These are phyloP conservation scores for Triglochin maritima DNA, from an alignment of 106 monocot genomes.

Conservation along the genomic window DNA sequence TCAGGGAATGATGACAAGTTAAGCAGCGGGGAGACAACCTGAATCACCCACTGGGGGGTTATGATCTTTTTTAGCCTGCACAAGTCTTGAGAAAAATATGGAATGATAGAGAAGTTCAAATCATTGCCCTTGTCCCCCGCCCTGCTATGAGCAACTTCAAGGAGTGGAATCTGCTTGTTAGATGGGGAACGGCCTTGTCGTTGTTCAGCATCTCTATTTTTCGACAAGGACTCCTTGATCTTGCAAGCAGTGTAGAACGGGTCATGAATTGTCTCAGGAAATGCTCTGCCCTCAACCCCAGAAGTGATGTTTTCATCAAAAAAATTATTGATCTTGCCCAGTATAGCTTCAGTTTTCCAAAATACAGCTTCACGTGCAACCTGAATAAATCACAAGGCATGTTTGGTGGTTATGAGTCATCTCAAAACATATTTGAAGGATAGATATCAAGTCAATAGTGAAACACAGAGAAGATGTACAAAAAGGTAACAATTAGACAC, in stretches of 20 bases:
- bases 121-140: conserved; percentile 97
- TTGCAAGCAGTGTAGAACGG: background rate
- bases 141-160: conserved; percentile 79
- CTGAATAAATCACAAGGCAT: conserved; percentile 14
- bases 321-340: background rate
- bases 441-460: no score
- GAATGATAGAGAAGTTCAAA: conserved; percentile 85
- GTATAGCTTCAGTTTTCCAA: conserved; percentile 42
- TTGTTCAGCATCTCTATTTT: background rate
- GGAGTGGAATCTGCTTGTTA: conserved; percentile 47
- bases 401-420: background rate
- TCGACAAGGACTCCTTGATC: background rate
- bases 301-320: background rate
- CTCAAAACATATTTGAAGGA: no score
- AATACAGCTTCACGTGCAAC: conserved; percentile 54
- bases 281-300: background rate
- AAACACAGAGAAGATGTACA: no score
- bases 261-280: background rate
- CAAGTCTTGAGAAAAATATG: conserved; percentile 61
- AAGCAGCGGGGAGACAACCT: conserved; percentile 43
- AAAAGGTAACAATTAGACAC: no score
- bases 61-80: conserved; percentile 51
- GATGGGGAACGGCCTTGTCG: conserved; percentile 27
- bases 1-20: conserved; percentile 28
- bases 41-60: conserved; percentile 63